phyloP scores from a whole-genome alignment of 176 grass and related monocot species.

The Rhynchospora pubera region DNA sequence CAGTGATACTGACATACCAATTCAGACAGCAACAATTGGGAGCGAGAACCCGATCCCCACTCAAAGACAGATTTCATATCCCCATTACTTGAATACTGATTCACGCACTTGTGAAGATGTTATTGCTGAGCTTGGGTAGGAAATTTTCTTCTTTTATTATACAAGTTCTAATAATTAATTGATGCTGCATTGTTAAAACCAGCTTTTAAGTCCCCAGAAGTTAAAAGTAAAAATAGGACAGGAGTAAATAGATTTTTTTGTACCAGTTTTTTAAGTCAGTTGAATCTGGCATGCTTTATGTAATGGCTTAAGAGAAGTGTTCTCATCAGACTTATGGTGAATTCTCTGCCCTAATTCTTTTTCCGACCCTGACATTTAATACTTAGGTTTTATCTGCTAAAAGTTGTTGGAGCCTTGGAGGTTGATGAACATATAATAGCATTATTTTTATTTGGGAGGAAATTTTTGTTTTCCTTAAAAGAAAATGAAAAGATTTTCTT shows the following conservation, averaged over 20 bases:
- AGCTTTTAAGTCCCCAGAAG: not conserved
- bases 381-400: not conserved
- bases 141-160: constrained; percentile 15
- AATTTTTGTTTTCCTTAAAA: not conserved
- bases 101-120: constrained; percentile 92
- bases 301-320: not conserved
- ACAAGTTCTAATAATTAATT: not conserved
- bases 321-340: not conserved
- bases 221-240: not conserved
- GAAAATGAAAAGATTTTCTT: too few relatives aligned
- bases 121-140: constrained; percentile 91
- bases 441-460: not conserved
- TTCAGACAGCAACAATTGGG: constrained; percentile 61
- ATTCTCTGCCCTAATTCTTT: not conserved
- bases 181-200: not conserved
- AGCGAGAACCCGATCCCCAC: constrained; percentile 52
- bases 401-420: not conserved
- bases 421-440: not conserved
- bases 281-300: not conserved
- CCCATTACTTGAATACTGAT: constrained; percentile 85
- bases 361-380: not conserved
- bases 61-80: constrained; percentile 52
- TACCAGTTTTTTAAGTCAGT: not conserved
- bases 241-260: not conserved
- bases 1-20: constrained; percentile 37